phyloP scores from a whole-genome alignment of 2,329 filamentous ascomycete species.

The Orbilia brochopaga region DNA sequence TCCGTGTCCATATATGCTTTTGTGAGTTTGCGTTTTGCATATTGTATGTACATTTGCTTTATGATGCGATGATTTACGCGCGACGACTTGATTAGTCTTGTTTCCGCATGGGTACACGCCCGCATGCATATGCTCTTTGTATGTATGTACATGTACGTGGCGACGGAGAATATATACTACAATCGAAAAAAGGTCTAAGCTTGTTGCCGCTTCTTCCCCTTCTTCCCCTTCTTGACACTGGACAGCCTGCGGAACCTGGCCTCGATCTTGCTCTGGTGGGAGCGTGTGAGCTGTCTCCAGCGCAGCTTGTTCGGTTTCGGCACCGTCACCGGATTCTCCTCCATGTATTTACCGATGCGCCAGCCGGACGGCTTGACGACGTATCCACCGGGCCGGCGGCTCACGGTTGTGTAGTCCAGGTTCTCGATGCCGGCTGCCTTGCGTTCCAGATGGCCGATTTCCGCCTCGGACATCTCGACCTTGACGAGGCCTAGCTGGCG shows the following conservation, averaged over 20 bases:
- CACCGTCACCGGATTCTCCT: conserved; percentile 32
- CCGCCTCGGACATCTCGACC: conserved; percentile 34
- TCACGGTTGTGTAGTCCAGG: conserved; percentile 19
- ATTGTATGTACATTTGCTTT: conserved; percentile 20
- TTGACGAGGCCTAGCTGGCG: conserved; percentile 75
- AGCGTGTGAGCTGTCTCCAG: conserved; percentile 36
- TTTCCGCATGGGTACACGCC: no score
- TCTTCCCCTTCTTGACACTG: conserved; percentile 16
- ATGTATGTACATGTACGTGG: neutral
- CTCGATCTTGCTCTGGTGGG: conserved; percentile 28
- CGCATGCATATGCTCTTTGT: neutral
- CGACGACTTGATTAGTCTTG: neutral
- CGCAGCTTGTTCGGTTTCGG: conserved; percentile 43
- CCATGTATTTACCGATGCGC: conserved; percentile 44
- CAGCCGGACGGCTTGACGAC: conserved; percentile 37
- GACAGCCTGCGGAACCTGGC: conserved; percentile 34
- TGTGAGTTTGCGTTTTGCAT: conserved; percentile 12
- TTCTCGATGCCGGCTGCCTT: conserved; percentile 28
- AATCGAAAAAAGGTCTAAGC: conserved; percentile 10
- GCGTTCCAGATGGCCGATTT: conserved; percentile 29
- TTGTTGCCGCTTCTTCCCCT: conserved; percentile 39
- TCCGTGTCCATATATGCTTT: no score
- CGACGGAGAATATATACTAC: neutral
- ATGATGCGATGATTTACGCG: neutral
- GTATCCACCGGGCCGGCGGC: conserved; percentile 28